Base-by-base conservation (phyloP, 139 green algal genomes). In the Astrephomene gubernaculifera region DNA sequence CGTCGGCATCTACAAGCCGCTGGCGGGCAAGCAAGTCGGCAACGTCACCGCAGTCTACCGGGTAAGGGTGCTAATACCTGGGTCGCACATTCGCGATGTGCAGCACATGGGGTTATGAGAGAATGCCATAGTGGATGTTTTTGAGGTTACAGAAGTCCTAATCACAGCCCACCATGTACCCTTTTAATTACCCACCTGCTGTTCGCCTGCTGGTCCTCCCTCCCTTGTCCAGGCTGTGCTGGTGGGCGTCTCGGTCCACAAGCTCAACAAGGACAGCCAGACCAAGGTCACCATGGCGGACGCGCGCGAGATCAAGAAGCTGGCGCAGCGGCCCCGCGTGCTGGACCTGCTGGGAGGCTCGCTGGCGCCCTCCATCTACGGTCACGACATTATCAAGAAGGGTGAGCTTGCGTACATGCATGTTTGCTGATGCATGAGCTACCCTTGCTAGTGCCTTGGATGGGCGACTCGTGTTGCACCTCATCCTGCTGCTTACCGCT, bases 301-400 rank as follows among this genome's bases (percentile, higher is more conserved):
- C 43, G 74, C 61, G 44, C 79, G 54, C 64, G 60, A 74, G 43
- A 88, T 94, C 79, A 75, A 89, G 38, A n/a, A 80, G 36, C 86
- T 96, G 67, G 89, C 94, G 4, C 4, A 71, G 22, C 85, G 92
- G 64, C 35, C 49, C 0, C 90, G 95, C 70, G 78, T 96, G 8
- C 92, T 99, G 85, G 90, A 96, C 17, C 87, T 97, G 86, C 92
- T 99, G 70, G 96, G 88, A 22, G 71, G 87, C 69, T 97, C 90
- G 44, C 90, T 99, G 43, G 97, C 97, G 6, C 97, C 97, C 12
- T 99, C 96, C 85, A 99, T 99, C 90, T 98, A 94, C 75, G 97
- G 97, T 31, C 96, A 99, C 89, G 71, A 94, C 73, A 88, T 81
- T 63, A 96, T 99, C 82, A 99, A 99, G 91, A 95, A 98, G 90